Conservation (phyloP, 2,329 filamentous ascomycete genomes). For the Colletotrichum magnum region DNA sequence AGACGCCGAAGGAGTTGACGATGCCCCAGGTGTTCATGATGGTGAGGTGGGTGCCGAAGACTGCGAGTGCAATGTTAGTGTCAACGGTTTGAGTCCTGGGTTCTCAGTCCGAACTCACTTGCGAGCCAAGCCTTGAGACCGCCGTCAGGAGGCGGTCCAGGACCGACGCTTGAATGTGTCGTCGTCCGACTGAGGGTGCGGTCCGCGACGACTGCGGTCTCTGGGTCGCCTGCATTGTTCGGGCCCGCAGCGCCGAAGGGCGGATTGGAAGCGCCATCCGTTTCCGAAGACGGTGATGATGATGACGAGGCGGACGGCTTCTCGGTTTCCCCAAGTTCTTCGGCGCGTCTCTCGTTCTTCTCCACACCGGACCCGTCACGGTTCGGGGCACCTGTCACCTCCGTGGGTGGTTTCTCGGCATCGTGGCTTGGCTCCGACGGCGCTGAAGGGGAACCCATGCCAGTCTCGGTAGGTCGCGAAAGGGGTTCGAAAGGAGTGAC, state of each 20-base stretch:
- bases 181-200: constrained; percentile 59
- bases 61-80: constrained; percentile 43
- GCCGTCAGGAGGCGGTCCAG: constrained; percentile 66
- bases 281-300: constrained; percentile 10
- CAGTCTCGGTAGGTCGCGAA: not conserved
- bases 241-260: constrained; percentile 6
- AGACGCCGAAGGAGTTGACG: constrained; percentile 70
- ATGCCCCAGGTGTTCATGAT: constrained; percentile 69
- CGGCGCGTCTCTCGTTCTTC: not conserved
- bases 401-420: constrained; percentile 10
- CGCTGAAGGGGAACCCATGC: constrained; percentile 5
- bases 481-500: not conserved
- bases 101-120: constrained; percentile 49
- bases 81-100: not conserved
- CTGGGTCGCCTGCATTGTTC: constrained; percentile 1
- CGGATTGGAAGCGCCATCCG: not conserved
- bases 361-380: constrained; percentile 1
- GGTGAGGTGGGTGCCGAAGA: constrained; percentile 58
- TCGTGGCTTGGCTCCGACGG: constrained; percentile 7
- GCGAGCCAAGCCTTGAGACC: constrained; percentile 62
- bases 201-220: constrained; percentile 46
- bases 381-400: not conserved
- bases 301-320: not conserved
- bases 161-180: constrained; percentile 56
- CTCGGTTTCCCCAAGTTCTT: constrained; percentile 1